phyloP scores from a whole-genome alignment of 495 filamentous ascomycete species.

The Lindgomyces ingoldianus region DNA sequence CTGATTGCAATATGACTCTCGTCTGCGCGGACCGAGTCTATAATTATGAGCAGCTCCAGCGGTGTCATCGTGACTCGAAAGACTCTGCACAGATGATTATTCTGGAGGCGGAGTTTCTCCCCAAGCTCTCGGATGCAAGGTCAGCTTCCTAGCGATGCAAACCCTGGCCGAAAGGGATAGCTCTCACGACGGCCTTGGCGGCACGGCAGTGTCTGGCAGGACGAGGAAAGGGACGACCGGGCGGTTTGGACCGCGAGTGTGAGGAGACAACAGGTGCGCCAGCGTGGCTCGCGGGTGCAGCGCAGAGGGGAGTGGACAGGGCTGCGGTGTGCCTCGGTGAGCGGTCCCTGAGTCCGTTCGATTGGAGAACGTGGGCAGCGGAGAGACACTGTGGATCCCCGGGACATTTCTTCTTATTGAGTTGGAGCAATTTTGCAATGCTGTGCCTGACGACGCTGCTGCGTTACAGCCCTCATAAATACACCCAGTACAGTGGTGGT shows the following conservation, averaged over 20 bases:
- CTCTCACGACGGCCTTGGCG: conserved; percentile 17
- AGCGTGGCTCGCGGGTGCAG: conserved; percentile 22
- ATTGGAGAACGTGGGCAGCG: conserved; percentile 13
- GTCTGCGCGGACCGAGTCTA: conserved; percentile 26
- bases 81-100: background rate
- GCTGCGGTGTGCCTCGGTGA: background rate
- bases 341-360: conserved; percentile 7
- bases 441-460: conserved; percentile 19
- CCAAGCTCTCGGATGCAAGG: background rate
- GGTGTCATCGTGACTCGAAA: conserved; percentile 8
- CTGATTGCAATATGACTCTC: conserved; percentile 32
- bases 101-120: conserved; percentile 24
- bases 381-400: background rate
- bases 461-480: background rate
- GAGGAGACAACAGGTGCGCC: conserved; percentile 2
- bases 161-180: background rate
- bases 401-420: background rate
- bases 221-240: background rate
- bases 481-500: background rate
- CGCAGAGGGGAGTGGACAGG: background rate
- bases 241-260: background rate
- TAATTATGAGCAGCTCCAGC: conserved; percentile 17
- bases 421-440: background rate
- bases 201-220: conserved; percentile 24
- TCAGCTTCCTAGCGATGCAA: conserved; percentile 24